Evolutionary conservation across 1,139 yeast genomes (phyloP), one percentile per base, ranked within the genome.

Genomic region (Geotrichum candidum): DNA sequence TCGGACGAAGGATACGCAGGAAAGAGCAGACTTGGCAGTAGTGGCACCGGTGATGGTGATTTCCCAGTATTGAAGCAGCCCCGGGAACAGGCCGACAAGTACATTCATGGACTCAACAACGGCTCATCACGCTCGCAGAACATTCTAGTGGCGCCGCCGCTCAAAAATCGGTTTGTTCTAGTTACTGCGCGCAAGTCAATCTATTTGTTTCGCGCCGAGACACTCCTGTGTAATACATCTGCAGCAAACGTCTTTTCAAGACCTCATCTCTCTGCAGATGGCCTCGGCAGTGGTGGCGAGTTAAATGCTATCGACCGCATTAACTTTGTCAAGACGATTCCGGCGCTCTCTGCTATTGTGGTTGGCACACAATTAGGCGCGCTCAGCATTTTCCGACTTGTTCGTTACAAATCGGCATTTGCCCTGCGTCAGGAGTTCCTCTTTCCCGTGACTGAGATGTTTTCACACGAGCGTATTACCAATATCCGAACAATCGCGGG

Each of bases 361-460:
- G 83, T 80, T 0, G 86, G 80, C 0, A 76, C 86, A 0, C 90
- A 86, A 65, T 80, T 80, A 58, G 90, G 91, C 0, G 70, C 80
- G n/a, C 79, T 84, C 5, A 73, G 86, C 0, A 72, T 87, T 0
- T 79, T 85, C 73, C 72, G 92, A 51, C 69, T 87, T 52, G 84
- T 88, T 33, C 77, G 78, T 57, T 79, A 79, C 68, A 72, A 85
- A 35, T 90, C 90, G 0, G 70, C 86, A 0, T 79, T 75, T 66
- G 83, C 84, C 1, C 76, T 86, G 79, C 74, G 91, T 53, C 88
- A 85, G 66, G 92, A 87, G 68, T 80, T 77, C 65, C 69, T 82
- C 0, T 78, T 85, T 58, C 76, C 76, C 1, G 68, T 64, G n/a
- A 60, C 58, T 22, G 65, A 54, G 2, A 35, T 35, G 41, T 35